Evolutionary conservation across 2,329 filamentous ascomycete species (phyloP), one percentile per base, ranked within the genome.

Genomic region (Monosporascus ibericus): DNA sequence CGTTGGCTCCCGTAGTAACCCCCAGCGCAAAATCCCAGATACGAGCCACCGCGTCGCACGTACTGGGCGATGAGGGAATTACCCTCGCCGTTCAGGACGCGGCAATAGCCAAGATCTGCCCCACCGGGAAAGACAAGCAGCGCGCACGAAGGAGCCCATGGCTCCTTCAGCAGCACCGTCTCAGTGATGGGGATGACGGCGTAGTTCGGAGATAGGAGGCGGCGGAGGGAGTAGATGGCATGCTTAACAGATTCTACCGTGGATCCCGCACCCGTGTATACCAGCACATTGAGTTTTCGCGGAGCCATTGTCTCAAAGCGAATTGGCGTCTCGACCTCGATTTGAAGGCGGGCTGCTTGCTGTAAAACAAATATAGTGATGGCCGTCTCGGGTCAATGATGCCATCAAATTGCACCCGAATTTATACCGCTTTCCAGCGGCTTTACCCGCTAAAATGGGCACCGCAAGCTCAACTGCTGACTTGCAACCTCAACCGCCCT

Each of bases 91-190:
- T 97, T 94, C 57, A 99, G 79, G 2, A 84, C 85, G 27, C 88
- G 85, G 69, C 92, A 95, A 70, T 96, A 99, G 48, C 88, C 90
- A 49, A 95, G 77, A 66, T 99, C 94, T n/a, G 90, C 92, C 34
- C 94, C 94, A 22, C 94, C 94, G 1, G 94, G 94, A 49, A 99
- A 84, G 2, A 97, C 92, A 6, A 99, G 80, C 9, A 97, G 79
- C 0, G 91, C 90, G 68, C 92, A 97, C 2, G 90, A 87, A 3
- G 87, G 75, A 1, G 84, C 80, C 94, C 94, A 99, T 14, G 94
- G 94, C 68, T 99, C 94, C 59, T 92, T 91, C 64, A 96, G 77
- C 52, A 99, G 76, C 58, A 87, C 84, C 6, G 86, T 78, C 53
- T 91, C 87, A 27, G 82, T 86, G 56, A 97, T 81, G 51, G 91